Conservation (phyloP, 495 filamentous ascomycete genomes). For the Penicillium angulare region DNA sequence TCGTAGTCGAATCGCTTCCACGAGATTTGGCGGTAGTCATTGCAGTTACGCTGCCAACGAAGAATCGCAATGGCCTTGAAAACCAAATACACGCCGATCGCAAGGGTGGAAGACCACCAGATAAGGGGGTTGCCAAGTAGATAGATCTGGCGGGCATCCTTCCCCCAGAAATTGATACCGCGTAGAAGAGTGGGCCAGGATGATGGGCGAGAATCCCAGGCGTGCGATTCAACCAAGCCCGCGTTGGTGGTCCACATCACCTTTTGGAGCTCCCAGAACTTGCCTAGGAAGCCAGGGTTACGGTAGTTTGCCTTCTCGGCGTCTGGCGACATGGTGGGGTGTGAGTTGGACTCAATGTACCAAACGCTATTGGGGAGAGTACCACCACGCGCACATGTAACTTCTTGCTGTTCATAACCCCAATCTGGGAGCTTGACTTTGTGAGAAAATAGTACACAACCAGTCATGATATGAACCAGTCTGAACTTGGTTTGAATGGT, state of each 20-base stretch:
- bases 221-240: constrained; percentile 91
- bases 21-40: constrained; percentile 73
- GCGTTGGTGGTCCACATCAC: constrained; percentile 99
- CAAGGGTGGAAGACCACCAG: constrained; percentile 89
- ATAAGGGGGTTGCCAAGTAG: constrained; percentile 93
- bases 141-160: constrained; percentile 90
- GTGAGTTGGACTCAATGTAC: constrained; percentile 89
- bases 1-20: constrained; percentile 99
- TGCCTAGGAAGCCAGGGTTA: constrained; percentile 93
- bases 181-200: constrained; percentile 92
- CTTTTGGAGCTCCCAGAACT: constrained; percentile 98
- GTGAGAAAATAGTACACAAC: constrained; percentile 94
- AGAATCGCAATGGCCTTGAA: constrained; percentile 89
- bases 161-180: constrained; percentile 99
- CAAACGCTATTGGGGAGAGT: constrained; percentile 95
- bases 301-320: constrained; percentile 94
- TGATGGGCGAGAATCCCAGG: constrained; percentile 93
- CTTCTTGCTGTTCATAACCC: constrained; percentile 96
- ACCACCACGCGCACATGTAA: constrained; percentile 91
- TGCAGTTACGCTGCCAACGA: constrained; percentile 89
- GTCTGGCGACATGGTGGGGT: constrained; percentile 67
- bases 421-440: constrained; percentile 98
- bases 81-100: constrained; percentile 69
- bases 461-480: constrained; percentile 93
- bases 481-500: constrained; percentile 97